phyloP scores from a whole-genome alignment of 805 yeast species.

The Myxozyma lipomycoides region DNA sequence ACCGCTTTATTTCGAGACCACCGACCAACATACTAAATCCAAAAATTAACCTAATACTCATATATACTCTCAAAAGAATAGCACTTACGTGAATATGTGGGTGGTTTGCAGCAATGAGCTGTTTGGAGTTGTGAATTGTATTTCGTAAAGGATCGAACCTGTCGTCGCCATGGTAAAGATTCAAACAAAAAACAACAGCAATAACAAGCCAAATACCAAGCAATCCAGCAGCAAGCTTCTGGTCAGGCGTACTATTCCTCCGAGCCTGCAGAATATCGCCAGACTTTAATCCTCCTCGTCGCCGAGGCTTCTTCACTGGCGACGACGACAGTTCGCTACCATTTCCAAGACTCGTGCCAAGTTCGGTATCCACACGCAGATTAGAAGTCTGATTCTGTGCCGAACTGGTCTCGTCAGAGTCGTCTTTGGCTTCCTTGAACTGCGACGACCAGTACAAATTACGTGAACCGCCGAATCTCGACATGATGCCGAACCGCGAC shows the following conservation, averaged over 20 bases:
- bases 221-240: constrained; percentile 15
- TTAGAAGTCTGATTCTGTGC: not conserved
- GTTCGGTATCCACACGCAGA: not conserved
- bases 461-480: not conserved
- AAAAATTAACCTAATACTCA: not conserved
- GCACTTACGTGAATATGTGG: constrained; percentile 3
- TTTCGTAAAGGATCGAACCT: constrained; percentile 24
- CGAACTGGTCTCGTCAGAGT: not conserved
- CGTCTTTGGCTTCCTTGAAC: not conserved
- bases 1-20: constrained; percentile 26
- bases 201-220: constrained; percentile 25
- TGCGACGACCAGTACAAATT: not conserved
- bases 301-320: not conserved
- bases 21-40: constrained; percentile 14
- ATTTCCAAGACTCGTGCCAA: not conserved
- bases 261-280: constrained; percentile 2
- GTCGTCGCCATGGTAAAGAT: constrained; percentile 1
- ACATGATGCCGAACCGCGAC: not conserved
- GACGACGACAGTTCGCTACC: not conserved
- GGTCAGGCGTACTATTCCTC: constrained; percentile 3
- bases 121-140: constrained; percentile 6
- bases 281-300: not conserved
- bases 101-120: constrained; percentile 13
- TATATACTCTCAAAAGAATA: not conserved
- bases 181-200: constrained; percentile 5